Evolutionary conservation across 495 filamentous ascomycete genomes (phyloP), one percentile per base, ranked within the genome.

Genomic region (Daldinia caldariorum): DNA sequence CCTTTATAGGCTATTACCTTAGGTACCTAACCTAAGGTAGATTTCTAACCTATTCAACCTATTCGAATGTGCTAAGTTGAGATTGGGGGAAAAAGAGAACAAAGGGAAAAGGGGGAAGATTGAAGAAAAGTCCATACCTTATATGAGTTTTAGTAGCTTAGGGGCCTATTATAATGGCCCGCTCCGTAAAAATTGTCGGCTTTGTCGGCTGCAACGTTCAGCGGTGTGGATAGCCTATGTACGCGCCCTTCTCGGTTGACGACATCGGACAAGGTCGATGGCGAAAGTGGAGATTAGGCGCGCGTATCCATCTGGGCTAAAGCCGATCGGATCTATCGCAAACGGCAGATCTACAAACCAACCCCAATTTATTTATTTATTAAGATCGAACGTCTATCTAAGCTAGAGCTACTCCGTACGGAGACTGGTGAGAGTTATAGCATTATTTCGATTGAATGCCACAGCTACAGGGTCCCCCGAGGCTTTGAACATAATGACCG

Each of bases 191-290:
- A 45, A 47, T 47, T 43, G 26, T 20, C 26, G 38, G 31, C 7
- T 18, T 18, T 47, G 16, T 47, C 43, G 43, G 16, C 18, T 26
- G 31, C 20, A 56, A 37, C 5, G 26, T 57, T 56, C 22, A 29
- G 29, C 1, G 3, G 29, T 47, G 26, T 26, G 26, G 26, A 26
- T 3, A 26, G 26, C 26, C 61, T 62, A n/a, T 43, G 12, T 32
- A 32, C 43, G 45, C 66, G 54, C 60, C 61, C 67, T 58, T 56
- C 22, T 22, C 7, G 16, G 43, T 35, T 70, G 61, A 66, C 67
- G 67, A 70, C 56, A 70, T 70, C 58, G 62, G 67, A 70, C 57
- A 35, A 20, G 32, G 41, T 39, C 34, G 43, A 66, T 61, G 34
- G 62, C 62, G 62, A 66, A 66, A 37, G 29, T 56, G 53, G 32